Percentiles rank a stretch among this genome's conserved stretches.
These are phyloP conservation scores for Daldinia concentrica DNA, from an alignment of 495 filamentous ascomycete genomes.

Conservation along the genomic window DNA sequence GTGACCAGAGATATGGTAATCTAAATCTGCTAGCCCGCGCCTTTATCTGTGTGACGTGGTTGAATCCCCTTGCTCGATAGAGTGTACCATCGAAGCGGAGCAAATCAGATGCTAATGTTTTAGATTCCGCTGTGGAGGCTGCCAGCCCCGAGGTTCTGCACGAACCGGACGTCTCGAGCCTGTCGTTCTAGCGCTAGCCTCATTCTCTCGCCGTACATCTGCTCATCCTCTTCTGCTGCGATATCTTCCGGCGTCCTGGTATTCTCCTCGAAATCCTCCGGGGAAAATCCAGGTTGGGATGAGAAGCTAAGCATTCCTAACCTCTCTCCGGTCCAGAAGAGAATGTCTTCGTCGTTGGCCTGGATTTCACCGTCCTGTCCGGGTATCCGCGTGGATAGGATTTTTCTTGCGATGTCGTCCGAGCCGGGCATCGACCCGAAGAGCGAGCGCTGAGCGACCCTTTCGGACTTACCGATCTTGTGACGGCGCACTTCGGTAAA, in stretches of 20 bases:
- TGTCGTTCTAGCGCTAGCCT: constrained; percentile 77
- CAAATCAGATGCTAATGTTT: constrained; percentile 20
- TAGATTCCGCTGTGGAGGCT: constrained; percentile 36
- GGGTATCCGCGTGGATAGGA: constrained; percentile 66
- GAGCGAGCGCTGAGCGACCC: constrained; percentile 48
- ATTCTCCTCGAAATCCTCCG: constrained; percentile 58
- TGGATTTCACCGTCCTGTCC: constrained; percentile 45
- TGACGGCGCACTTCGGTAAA: constrained; percentile 79
- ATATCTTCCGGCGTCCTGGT: constrained; percentile 55
- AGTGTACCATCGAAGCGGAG: constrained; percentile 11
- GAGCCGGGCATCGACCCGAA: constrained; percentile 62
- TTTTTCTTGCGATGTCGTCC: constrained; percentile 74
- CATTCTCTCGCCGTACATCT: constrained; percentile 74
- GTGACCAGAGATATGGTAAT: constrained; percentile 17
- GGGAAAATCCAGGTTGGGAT: constrained; percentile 55
- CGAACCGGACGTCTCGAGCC: constrained; percentile 82
- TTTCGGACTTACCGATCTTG: constrained; percentile 68
- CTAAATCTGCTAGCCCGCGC: constrained; percentile 18
- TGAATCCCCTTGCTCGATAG: constrained; percentile 17
- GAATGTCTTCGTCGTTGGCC: constrained; percentile 68
- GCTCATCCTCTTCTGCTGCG: constrained; percentile 53
- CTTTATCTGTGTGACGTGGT: constrained; percentile 35
- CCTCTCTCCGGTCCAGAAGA: constrained; percentile 84
- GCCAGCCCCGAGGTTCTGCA: constrained; percentile 69
- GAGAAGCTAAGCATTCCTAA: constrained; percentile 76